Evolutionary conservation across 164 flowering plant genomes (phyloP), one percentile per base, ranked within the genome.

Genomic region (Nelumbo lutea): DNA sequence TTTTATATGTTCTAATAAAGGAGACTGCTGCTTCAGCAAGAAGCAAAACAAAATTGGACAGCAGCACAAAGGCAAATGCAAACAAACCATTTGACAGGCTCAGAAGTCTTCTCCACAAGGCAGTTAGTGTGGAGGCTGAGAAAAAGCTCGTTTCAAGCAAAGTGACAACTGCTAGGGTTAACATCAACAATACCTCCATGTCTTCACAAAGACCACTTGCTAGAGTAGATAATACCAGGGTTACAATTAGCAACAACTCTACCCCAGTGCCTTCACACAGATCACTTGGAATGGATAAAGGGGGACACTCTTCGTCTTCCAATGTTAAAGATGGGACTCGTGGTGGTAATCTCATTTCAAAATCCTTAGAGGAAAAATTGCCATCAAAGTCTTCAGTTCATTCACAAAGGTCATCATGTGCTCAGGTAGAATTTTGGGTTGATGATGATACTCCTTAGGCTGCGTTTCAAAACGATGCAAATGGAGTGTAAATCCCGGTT

Each of bases 21-120:
- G 78, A 44, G 61, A 51, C 42, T 44, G 59, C 51, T 68, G 47
- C 75, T 68, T 64, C 46, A n/a, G 60, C 41, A 10, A 53, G 42
- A 66, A 47, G 11, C 53, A 75, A 46, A 14, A 15, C 44, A 52
- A 61, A 56, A 41, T 52, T 56, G 59, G 73, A 59, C 62, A 6
- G 14, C 60, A 75, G 67, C 41, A 2, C 61, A 14, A 65, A 56
- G 50, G 64, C 51, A 42, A 48, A 46, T 69, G 64, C 38, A 40
- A 63, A 15, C 61, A 72, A 53, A 58, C 56, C 57, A 58, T 68
- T 63, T 1, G 60, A 66, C 52, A 58, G 46, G 59, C 5, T 14
- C 8, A 75, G 62, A 48, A 42, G 15, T 42, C 61, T 62, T 65
- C 43, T 5, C 9, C 39, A 9, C 27, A 65, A 59, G 59, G n/a